Evolutionary conservation across 495 filamentous ascomycete genomes (phyloP).

Genomic region (Choiromyces venosus): DNA sequence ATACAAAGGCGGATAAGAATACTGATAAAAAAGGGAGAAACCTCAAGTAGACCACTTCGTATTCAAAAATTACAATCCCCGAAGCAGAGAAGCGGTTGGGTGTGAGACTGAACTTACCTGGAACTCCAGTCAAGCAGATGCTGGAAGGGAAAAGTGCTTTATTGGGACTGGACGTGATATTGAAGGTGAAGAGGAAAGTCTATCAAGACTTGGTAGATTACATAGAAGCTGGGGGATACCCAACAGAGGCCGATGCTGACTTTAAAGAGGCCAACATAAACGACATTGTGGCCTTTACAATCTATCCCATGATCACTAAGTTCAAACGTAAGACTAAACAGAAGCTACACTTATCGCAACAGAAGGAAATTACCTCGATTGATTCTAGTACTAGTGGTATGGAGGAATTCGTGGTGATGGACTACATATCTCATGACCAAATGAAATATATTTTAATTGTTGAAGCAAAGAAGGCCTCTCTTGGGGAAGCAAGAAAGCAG

Average conservation of each 20-base stretch:
- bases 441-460: slow-evolving; percentile 13
- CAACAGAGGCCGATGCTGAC: slow-evolving; percentile 8
- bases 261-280: slow-evolving; percentile 23
- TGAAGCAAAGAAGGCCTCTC: slow-evolving; percentile 17
- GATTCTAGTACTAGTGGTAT: slow-evolving; percentile 5
- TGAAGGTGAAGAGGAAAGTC: slow-evolving; percentile 9
- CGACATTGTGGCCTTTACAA: slow-evolving; percentile 11
- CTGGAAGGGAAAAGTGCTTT: not conserved
- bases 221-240: slow-evolving; percentile 15
- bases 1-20: not conserved
- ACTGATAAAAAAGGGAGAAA: not conserved
- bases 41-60: slow-evolving; percentile 13
- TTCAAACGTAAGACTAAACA: slow-evolving; percentile 5
- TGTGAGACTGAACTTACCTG: not conserved
- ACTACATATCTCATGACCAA: slow-evolving; percentile 5
- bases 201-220: slow-evolving; percentile 15
- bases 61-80: slow-evolving; percentile 11
- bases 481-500: slow-evolving; percentile 16
- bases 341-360: slow-evolving; percentile 7
- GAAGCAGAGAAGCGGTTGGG: slow-evolving; percentile 15
- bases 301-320: not conserved
- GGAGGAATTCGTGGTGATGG: slow-evolving; percentile 19
- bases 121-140: not conserved
- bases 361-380: slow-evolving; percentile 11
- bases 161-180: not conserved